These are phyloP conservation scores for Tulasnella sp. DNA, from an alignment of 768 basidiomycete species.

Conservation along the genomic window DNA sequence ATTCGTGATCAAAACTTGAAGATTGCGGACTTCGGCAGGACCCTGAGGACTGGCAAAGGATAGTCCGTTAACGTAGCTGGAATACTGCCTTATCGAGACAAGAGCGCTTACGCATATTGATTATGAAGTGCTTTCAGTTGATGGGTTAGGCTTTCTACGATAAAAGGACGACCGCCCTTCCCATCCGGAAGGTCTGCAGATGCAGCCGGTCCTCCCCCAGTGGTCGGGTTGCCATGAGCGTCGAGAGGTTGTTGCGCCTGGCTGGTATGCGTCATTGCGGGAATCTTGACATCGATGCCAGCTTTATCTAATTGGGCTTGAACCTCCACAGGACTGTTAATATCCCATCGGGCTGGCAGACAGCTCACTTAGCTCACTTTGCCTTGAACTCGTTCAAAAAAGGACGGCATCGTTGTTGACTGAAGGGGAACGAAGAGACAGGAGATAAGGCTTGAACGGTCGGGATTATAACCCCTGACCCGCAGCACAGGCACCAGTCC, in stretches of 20 bases:
- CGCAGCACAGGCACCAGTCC: background rate
- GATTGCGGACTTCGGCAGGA: conserved; percentile 8
- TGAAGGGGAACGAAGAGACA: background rate
- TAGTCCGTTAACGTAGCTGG: background rate
- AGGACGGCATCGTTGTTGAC: background rate
- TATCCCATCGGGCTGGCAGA: background rate
- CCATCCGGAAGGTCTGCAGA: background rate
- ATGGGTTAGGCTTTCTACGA: conserved; percentile 5
- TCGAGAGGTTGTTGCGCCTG: background rate
- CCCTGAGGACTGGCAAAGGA: conserved; percentile 7
- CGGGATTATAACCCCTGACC: background rate
- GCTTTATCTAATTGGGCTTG: background rate
- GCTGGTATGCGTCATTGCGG: background rate
- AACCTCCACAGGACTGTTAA: background rate
- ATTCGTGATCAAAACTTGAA: conserved; percentile 69
- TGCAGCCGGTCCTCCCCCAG: background rate
- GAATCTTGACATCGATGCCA: background rate
- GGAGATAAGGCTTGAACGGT: background rate
- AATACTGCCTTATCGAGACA: too few species aligned
- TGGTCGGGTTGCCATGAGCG: background rate
- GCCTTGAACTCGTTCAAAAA: background rate
- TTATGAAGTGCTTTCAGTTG: background rate
- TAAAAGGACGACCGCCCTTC: background rate
- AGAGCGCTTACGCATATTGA: conserved; percentile 8
- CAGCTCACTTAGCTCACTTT: background rate